Percentiles rank a stretch among this genome's conserved stretches.
phyloP scores from a whole-genome alignment of 2,329 filamentous ascomycete genomes.

The Amauroascus verrucosus region DNA sequence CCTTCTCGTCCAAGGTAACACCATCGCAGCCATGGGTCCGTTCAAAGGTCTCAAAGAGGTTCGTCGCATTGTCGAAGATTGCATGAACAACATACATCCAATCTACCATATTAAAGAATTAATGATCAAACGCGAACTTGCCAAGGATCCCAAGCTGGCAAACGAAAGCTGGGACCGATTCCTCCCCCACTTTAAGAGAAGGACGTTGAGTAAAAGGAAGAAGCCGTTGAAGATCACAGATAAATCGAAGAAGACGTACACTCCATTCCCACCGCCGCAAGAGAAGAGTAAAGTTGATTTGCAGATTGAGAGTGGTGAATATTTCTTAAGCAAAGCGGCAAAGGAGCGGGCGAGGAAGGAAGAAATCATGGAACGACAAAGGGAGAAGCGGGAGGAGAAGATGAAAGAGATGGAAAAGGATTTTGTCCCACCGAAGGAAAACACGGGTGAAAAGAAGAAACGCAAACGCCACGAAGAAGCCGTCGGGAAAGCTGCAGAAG shows the following conservation, averaged over 20 bases:
- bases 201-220: conserved; percentile 71
- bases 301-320: conserved; percentile 96
- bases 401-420: conserved; percentile 73
- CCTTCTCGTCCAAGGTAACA: conserved; percentile 93
- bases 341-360: conserved; percentile 75
- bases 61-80: conserved; percentile 79
- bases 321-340: conserved; percentile 85
- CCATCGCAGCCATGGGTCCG: conserved; percentile 80
- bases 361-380: conserved; percentile 73
- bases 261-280: conserved; percentile 88
- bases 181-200: conserved; percentile 93
- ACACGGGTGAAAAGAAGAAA: conserved; percentile 42
- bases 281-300: conserved; percentile 99
- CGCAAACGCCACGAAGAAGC: conserved; percentile 21
- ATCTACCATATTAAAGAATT: conserved; percentile 91
- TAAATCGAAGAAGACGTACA: conserved; percentile 90
- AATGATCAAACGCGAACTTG: conserved; percentile 87
- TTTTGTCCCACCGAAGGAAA: conserved; percentile 78
- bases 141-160: conserved; percentile 75
- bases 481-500: conserved; percentile 31
- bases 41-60: conserved; percentile 93
- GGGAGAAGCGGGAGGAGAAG: conserved; percentile 78
- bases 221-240: conserved; percentile 79
- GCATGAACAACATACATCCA: conserved; percentile 87
- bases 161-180: conserved; percentile 93